Evolutionary conservation across 2,329 filamentous ascomycete genomes (phyloP), one percentile per base, ranked within the genome.

Genomic region (Claviceps fusiformis): DNA sequence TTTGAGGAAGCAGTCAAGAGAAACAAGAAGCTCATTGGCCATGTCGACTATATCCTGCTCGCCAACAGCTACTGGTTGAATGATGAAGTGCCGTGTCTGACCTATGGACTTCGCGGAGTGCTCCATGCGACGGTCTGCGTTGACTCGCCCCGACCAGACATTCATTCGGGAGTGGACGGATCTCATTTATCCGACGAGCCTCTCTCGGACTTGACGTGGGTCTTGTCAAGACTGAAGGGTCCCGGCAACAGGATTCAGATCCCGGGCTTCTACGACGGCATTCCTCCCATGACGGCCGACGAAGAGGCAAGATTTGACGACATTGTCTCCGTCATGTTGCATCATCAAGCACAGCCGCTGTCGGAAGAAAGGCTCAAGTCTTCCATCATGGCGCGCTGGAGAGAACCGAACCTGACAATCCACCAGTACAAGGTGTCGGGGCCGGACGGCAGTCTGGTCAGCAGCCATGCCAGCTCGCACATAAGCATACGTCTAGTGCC

Each of bases 61-160:
- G 92, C 93, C 27, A 98, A 98, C 74, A 96, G 91, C 70, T 98
- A 98, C 74, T 98, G 93, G 93, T 78, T 98, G 1, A 90, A 97
- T 65, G 92, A 98, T 65, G 86, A 95, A 61, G 90, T 95, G 2
- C 93, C 93, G 0, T 98, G 93, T 67, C 73, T 98, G 56, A 98
- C 93, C 0, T 98, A 98, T 59, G 93, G 93, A 1, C 78, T 97
- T 7, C 83, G 93, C 51, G 93, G 93, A 29, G 92, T 98, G 31
- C 85, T 98, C 27, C 92, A 97, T 67, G 92, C 91, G 5, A 95
- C 89, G 0, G 79, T 97, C 6, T 86, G 90, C 58, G 83, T 98
- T 31, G 86, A 95, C 60, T 95, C 90, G 56, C 82, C 83, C 53
- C 83, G 88, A 59, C 90, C 91, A 0, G 93, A 98, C 69, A 79